Evolutionary conservation across 2,329 filamentous ascomycete species (phyloP), one percentile per base, ranked within the genome.

Genomic region (Pleoardoris graminearum): DNA sequence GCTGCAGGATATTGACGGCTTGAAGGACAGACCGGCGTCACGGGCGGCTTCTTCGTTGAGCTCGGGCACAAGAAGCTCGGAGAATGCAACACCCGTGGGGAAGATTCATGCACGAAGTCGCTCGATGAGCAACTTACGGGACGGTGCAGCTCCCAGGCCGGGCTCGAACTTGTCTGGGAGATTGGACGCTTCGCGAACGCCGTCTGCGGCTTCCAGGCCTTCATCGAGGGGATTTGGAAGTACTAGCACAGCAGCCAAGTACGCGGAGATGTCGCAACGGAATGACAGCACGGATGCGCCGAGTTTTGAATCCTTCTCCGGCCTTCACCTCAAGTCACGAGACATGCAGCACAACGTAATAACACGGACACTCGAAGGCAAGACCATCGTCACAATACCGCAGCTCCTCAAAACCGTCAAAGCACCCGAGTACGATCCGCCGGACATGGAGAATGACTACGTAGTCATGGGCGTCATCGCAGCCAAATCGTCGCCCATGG

Each of bases 381-480:
- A 94, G 72, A 90, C 88, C 47, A 79, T 88, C 2, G 88, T 91
- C 61, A 82, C 82, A 1, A 82, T 99, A 55, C 89, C 93, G 5
- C 89, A 95, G 58, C 79, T 99, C 4, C 78, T 97, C 10, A 87
- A 86, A 62, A 82, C 83, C 11, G 86, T 99, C 58, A 96, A 92
- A 73, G 85, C 86, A 1, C 94, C 94, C 0, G 82, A 89, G 27
- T 99, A 90, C 69, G 83, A 89, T 30, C 82, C 93, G 0, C 85
- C 85, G 3, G 92, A 95, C 53, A 80, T 91, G 47, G 91, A 97
- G 65, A 85, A 89, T 48, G 93, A 99, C 71, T 89, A 92, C 65
- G 91, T 99, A 7, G 83, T 97, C 1, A 87, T 97, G 65, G 94
- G 85, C 7, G 87, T 97, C 52, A 83, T 99, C 19, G 91, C 90